Evolutionary conservation across 2,329 filamentous ascomycete genomes (phyloP).

Genomic region (Claviceps cyperi): DNA sequence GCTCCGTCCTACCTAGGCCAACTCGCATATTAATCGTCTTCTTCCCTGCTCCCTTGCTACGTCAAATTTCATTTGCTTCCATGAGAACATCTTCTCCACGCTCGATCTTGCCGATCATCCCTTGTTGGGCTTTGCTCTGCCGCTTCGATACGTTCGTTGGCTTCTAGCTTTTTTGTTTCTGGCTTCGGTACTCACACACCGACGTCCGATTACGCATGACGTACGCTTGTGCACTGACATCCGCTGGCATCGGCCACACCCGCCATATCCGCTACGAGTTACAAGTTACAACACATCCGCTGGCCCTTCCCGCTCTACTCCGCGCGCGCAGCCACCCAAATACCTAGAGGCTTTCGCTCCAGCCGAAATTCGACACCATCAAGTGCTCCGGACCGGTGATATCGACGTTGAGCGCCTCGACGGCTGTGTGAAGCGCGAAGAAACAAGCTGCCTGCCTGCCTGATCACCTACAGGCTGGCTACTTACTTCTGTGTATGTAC

Average conservation of each 20-base stretch:
- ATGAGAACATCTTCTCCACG: not conserved
- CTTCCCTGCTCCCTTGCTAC: not conserved
- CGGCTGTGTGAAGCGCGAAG: not conserved
- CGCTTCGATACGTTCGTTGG: not conserved
- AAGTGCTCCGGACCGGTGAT: not conserved
- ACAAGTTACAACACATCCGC: too few relatives aligned
- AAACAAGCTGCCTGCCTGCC: too few relatives aligned
- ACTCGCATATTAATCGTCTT: not conserved
- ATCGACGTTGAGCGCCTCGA: not conserved
- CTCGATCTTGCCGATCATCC: not conserved
- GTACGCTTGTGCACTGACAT: not conserved
- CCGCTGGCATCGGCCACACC: not conserved
- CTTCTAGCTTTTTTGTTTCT: not conserved
- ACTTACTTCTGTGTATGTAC: too few relatives aligned
- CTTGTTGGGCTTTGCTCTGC: not conserved
- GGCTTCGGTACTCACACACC: not conserved
- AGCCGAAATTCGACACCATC: not conserved
- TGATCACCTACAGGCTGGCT: too few relatives aligned
- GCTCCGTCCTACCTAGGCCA: too few relatives aligned
- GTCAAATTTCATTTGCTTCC: not conserved
- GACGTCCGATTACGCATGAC: not conserved
- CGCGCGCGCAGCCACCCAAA: too few relatives aligned
- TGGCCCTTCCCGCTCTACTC: too few relatives aligned
- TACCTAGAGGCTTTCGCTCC: not conserved
- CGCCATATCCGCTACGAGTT: too few relatives aligned